Evolutionary conservation across 345 rosid genomes (phyloP).

Genomic region (Gossypium thurberi): DNA sequence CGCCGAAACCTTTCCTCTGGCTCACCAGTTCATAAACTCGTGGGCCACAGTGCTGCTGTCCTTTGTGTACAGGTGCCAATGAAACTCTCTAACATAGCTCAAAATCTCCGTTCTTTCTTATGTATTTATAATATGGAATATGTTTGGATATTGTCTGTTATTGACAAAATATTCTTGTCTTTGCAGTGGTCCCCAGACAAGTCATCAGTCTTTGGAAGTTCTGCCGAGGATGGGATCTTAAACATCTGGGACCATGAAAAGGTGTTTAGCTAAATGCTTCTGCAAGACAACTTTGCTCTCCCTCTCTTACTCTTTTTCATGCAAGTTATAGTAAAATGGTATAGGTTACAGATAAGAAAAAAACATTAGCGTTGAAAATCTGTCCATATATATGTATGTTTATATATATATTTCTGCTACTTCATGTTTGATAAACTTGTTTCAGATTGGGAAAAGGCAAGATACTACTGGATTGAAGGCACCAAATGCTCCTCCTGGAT

Average conservation of each 20-base stretch:
- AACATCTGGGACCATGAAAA: constrained; percentile 88
- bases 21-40: constrained; percentile 61
- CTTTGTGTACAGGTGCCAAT: constrained; percentile 74
- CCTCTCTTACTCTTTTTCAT: neutral
- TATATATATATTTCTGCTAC: neutral
- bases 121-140: neutral
- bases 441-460: constrained; percentile 43
- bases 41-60: constrained; percentile 78
- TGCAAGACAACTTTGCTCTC: neutral
- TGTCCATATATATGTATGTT: neutral
- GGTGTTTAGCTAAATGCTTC: constrained; percentile 36
- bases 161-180: constrained; percentile 8
- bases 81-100: neutral
- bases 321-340: neutral
- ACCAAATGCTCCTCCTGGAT: constrained; percentile 45
- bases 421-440: neutral
- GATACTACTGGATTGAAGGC: constrained; percentile 29
- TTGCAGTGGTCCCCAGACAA: constrained; percentile 86
- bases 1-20: constrained; percentile 45
- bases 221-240: constrained; percentile 87
- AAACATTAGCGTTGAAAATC: constrained; percentile 2
- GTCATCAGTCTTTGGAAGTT: constrained; percentile 87
- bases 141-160: neutral
- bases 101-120: neutral
- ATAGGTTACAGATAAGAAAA: too few species aligned